Conservation (phyloP, 2,329 filamentous ascomycete genomes). For the Ilyonectria sp. region DNA sequence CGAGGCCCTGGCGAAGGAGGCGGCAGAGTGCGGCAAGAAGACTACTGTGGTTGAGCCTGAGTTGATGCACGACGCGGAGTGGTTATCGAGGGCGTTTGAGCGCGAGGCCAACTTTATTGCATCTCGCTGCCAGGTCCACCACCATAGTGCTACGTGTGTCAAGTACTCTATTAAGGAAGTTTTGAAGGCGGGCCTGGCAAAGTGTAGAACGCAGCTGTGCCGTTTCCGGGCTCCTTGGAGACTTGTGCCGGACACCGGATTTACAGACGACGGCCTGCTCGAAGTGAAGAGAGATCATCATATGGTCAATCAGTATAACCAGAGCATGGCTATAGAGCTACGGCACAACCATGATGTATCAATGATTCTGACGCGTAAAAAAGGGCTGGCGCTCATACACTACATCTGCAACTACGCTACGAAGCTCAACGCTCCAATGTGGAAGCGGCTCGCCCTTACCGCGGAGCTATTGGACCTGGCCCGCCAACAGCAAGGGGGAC, state of each 20-base stretch:
- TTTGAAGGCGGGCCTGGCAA: neutral
- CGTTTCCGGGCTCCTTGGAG: neutral
- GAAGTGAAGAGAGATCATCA: conserved; percentile 1
- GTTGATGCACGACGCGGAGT: neutral
- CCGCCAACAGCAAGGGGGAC: neutral
- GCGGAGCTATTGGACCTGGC: neutral
- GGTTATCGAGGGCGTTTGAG: neutral
- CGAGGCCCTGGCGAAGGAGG: neutral
- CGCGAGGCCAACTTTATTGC: neutral
- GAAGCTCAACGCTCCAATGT: neutral
- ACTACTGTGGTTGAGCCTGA: neutral
- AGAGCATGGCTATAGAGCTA: neutral
- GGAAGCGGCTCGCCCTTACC: neutral
- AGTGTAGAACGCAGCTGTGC: neutral
- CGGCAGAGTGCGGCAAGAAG: neutral
- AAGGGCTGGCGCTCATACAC: neutral
- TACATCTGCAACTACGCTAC: neutral
- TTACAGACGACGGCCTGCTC: neutral
- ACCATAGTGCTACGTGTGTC: neutral
- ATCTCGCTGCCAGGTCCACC: neutral
- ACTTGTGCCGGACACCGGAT: neutral
- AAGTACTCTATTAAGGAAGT: neutral
- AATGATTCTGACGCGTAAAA: neutral
- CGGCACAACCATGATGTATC: neutral
- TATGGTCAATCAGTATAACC: neutral